phyloP scores from a whole-genome alignment of 164 flowering plant species.

The Houttuynia cordata region DNA sequence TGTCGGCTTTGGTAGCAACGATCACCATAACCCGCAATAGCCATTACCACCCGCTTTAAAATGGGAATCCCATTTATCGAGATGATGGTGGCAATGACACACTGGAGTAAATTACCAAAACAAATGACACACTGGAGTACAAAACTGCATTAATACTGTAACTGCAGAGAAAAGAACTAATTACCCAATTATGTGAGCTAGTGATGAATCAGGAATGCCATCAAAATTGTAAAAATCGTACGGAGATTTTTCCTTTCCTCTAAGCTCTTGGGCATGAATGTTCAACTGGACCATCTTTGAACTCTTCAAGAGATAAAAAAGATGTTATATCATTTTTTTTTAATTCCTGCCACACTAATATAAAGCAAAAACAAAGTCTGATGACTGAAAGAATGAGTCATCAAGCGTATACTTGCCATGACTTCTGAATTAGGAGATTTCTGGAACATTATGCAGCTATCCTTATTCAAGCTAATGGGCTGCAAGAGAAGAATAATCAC shows the following conservation, averaged over 20 bases:
- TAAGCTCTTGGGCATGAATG: slow-evolving; percentile 49
- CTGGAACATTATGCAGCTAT: slow-evolving; percentile 28
- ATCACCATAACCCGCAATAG: too few species aligned
- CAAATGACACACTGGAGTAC: too few species aligned
- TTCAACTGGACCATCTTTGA: slow-evolving; percentile 30
- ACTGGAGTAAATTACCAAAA: too few species aligned
- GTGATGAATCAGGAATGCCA: slow-evolving; percentile 36
- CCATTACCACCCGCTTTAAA: too few species aligned
- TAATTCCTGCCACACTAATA: background rate
- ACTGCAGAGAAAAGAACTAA: background rate
- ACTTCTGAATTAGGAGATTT: slow-evolving; percentile 21
- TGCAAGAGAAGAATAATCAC: slow-evolving; percentile 14
- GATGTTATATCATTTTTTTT: background rate
- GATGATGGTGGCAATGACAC: too few species aligned
- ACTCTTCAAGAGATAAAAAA: background rate
- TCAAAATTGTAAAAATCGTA: slow-evolving; percentile 37
- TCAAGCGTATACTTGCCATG: slow-evolving; percentile 26
- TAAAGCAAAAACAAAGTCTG: background rate
- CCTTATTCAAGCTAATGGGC: slow-evolving; percentile 26
- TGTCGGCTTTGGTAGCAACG: too few species aligned
- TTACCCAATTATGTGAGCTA: slow-evolving; percentile 49
- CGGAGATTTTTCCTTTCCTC: slow-evolving; percentile 46
- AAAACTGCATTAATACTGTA: background rate
- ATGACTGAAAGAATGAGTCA: background rate
- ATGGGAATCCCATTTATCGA: too few species aligned